Evolutionary conservation across 2,329 filamentous ascomycete species (phyloP), one percentile per base, ranked within the genome.

Genomic region (Coniochaeta prunicola): DNA sequence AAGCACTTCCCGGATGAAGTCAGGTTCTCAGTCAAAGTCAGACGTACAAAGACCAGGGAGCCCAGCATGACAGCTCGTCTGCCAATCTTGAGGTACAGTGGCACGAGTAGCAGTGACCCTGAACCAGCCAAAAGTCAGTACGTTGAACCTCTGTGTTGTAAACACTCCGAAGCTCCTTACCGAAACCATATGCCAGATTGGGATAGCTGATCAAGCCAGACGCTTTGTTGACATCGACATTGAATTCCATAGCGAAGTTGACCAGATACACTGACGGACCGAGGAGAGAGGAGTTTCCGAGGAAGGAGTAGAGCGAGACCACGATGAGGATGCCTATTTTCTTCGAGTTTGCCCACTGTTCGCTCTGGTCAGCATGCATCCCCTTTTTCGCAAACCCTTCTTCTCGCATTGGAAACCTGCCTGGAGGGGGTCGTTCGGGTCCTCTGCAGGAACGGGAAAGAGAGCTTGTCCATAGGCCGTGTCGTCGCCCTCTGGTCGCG

Each of bases 141-240:
- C 12, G n/a, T 13, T 2, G 4, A 10, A 21, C 40, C 10, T 6
- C 38, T 19, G 4, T 45, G 4, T 45, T 19, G 9, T 10, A 5
- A 7, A 5, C 10, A 21, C 2, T 28, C 21, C 2, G 2, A 4
- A 12, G 31, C 13, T 30, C n/a, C 66, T 60, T 69, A 69, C 79
- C 80, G 60, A 85, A 83, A 0, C 83, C 83, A 68, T 83, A 86
- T 4, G 80, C 78, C 21, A 86, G 73, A 66, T 85, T 86, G 0
- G 82, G 78, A 65, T 86, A 86, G 12, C 80, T 84, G 59, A 86
- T 76, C 34, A 86, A 68, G 8, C 79, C 78, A 0, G 82, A 83
- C 0, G 83, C 82, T 10, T 70, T 75, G 7, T 76, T 77, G 2
- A 77, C 73, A 3, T 76, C 74, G 53, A 86, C 76, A 3, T 69